These are phyloP conservation scores for Fragilaria radians DNA, from an alignment of 108 stramenopile genomes.

Conservation along the genomic window DNA sequence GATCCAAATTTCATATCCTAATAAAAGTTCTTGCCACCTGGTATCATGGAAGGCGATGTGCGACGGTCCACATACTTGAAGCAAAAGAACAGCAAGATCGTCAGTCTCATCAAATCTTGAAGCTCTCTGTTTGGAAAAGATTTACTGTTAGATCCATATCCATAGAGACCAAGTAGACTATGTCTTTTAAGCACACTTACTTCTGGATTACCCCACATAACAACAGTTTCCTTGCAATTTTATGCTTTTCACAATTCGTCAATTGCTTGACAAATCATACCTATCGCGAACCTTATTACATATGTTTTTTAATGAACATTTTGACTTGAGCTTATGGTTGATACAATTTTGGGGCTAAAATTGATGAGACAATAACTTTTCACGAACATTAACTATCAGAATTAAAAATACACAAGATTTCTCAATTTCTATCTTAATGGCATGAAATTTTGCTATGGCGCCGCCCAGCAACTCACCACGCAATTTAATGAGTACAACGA, in stretches of 20 bases:
- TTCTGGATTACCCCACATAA: constrained; percentile 5
- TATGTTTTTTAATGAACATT: too few species aligned
- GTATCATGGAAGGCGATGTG: constrained; percentile 65
- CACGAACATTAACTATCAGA: too few species aligned
- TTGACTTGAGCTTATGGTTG: too few species aligned
- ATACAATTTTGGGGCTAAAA: too few species aligned
- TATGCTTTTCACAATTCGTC: neutral
- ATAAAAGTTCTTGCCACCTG: constrained; percentile 69
- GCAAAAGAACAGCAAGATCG: constrained; percentile 33
- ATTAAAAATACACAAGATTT: too few species aligned
- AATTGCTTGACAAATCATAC: too few species aligned
- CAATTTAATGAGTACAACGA: too few species aligned
- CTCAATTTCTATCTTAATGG: too few species aligned
- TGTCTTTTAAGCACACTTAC: neutral
- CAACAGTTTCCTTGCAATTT: neutral
- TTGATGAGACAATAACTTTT: too few species aligned
- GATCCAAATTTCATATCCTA: constrained; percentile 67
- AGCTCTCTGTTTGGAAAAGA: constrained; percentile 15
- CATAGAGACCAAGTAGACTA: neutral
- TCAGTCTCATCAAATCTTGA: constrained; percentile 29
- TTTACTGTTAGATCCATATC: neutral
- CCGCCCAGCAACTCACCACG: too few species aligned
- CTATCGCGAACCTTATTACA: too few species aligned
- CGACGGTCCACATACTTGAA: constrained; percentile 60
- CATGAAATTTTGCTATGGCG: too few species aligned